phyloP scores from a whole-genome alignment of 495 filamentous ascomycete genomes.

The Penicillium angulare region DNA sequence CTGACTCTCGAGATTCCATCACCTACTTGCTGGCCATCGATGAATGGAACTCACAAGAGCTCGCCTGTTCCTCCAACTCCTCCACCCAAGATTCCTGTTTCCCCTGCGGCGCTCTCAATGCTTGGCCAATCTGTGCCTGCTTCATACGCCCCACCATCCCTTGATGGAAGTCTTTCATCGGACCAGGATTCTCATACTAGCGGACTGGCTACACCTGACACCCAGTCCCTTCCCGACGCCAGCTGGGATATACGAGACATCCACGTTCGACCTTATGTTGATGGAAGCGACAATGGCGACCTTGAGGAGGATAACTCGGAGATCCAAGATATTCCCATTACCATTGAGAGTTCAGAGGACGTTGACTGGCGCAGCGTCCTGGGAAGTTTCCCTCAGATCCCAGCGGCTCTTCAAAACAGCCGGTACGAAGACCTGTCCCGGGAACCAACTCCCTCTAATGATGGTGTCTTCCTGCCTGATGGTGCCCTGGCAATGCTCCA shows the following conservation, averaged over 20 bases:
- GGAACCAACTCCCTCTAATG: slow-evolving; percentile 50
- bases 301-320: slow-evolving; percentile 11
- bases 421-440: slow-evolving; percentile 28
- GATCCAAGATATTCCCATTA: slow-evolving; percentile 32
- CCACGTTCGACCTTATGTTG: slow-evolving; percentile 32
- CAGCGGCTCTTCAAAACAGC: slow-evolving; percentile 15
- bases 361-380: slow-evolving; percentile 43
- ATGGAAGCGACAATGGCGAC: slow-evolving; percentile 22
- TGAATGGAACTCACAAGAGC: slow-evolving; percentile 50
- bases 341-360: slow-evolving; percentile 33
- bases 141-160: slow-evolving; percentile 76
- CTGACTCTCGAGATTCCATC: slow-evolving; percentile 74
- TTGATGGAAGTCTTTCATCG: slow-evolving; percentile 83
- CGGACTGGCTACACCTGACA: slow-evolving; percentile 76
- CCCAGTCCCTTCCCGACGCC: slow-evolving; percentile 54
- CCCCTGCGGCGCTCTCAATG: slow-evolving; percentile 67
- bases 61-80: slow-evolving; percentile 78
- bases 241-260: slow-evolving; percentile 41
- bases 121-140: slow-evolving; percentile 67
- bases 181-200: slow-evolving; percentile 79
- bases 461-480: slow-evolving; percentile 71
- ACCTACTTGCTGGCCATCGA: slow-evolving; percentile 55
- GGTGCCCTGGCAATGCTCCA: slow-evolving; percentile 75
- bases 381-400: slow-evolving; percentile 37
- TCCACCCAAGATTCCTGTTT: slow-evolving; percentile 72